Evolutionary conservation across 805 yeast genomes (phyloP).

Genomic region (Candida schatavii): DNA sequence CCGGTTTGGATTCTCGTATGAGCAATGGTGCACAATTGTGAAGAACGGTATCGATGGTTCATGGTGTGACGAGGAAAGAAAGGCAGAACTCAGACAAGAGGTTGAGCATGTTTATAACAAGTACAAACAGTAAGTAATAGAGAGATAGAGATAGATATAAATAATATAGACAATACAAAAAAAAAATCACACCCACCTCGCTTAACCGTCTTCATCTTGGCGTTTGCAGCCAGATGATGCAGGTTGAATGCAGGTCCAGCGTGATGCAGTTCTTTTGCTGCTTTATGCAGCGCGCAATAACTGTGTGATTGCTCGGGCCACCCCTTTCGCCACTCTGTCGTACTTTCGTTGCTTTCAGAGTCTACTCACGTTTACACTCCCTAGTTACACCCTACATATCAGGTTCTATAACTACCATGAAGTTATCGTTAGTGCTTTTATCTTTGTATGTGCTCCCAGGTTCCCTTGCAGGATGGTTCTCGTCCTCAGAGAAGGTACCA

Average conservation of each 20-base stretch:
- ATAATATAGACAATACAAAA: too few species aligned
- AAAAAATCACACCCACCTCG: too few species aligned
- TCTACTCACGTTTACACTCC: too few species aligned
- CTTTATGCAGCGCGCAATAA: too few species aligned
- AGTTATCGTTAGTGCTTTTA: neutral
- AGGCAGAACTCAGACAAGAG: constrained; percentile 43
- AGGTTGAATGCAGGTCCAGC: too few species aligned
- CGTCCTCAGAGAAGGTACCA: neutral
- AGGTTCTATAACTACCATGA: too few species aligned
- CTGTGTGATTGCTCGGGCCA: neutral
- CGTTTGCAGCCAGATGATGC: too few species aligned
- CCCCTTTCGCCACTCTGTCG: neutral
- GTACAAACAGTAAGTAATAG: neutral
- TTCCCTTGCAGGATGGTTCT: neutral
- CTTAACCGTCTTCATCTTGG: too few species aligned
- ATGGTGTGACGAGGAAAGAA: constrained; percentile 61
- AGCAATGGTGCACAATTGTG: constrained; percentile 65
- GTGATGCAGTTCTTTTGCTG: too few species aligned
- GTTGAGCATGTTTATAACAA: constrained; percentile 40
- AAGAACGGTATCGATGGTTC: constrained; percentile 67
- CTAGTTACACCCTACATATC: too few species aligned
- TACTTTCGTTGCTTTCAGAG: too few species aligned
- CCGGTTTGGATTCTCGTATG: constrained; percentile 55
- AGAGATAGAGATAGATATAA: neutral
- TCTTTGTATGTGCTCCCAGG: neutral